Evolutionary conservation across 2,329 filamentous ascomycete genomes (phyloP).

Genomic region (Colletotrichum truncatum): DNA sequence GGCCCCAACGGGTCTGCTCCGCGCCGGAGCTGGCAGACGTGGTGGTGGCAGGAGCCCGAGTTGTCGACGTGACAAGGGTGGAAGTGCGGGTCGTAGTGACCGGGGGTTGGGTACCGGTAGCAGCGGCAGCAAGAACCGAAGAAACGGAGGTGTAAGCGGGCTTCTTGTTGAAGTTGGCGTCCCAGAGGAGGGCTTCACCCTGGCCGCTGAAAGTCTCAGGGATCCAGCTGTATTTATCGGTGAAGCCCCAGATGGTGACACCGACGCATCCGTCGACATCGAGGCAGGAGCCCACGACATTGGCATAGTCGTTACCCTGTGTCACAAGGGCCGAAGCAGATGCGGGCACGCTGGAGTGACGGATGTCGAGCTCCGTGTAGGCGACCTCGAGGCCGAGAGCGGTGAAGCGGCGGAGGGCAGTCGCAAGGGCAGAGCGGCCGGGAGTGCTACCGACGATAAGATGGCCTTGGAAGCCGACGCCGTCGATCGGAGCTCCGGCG

Average conservation of each 20-base stretch:
- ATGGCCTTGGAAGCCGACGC: slow-evolving; percentile 62
- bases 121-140: slow-evolving; percentile 42
- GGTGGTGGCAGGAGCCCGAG: slow-evolving; percentile 7
- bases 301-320: slow-evolving; percentile 58
- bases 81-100: background rate
- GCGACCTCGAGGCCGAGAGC: slow-evolving; percentile 64
- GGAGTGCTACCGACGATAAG: slow-evolving; percentile 56
- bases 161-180: slow-evolving; percentile 48
- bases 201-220: slow-evolving; percentile 47
- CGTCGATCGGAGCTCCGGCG: slow-evolving; percentile 58
- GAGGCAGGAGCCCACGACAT: slow-evolving; percentile 47
- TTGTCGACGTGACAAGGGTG: slow-evolving; percentile 3
- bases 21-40: slow-evolving; percentile 20
- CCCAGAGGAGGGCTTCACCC: slow-evolving; percentile 51
- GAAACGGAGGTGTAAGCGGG: slow-evolving; percentile 49
- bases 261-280: slow-evolving; percentile 51
- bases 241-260: slow-evolving; percentile 54
- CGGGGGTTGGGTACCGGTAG: slow-evolving; percentile 21
- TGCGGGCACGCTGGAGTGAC: slow-evolving; percentile 56
- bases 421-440: slow-evolving; percentile 50
- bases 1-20: slow-evolving; percentile 30
- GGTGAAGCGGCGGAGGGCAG: slow-evolving; percentile 59
- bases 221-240: slow-evolving; percentile 50
- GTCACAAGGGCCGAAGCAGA: slow-evolving; percentile 47
- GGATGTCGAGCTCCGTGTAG: slow-evolving; percentile 70